Evolutionary conservation across 2,329 filamentous ascomycete species (phyloP), one percentile per base, ranked within the genome.

Genomic region (Aureobasidium musti): DNA sequence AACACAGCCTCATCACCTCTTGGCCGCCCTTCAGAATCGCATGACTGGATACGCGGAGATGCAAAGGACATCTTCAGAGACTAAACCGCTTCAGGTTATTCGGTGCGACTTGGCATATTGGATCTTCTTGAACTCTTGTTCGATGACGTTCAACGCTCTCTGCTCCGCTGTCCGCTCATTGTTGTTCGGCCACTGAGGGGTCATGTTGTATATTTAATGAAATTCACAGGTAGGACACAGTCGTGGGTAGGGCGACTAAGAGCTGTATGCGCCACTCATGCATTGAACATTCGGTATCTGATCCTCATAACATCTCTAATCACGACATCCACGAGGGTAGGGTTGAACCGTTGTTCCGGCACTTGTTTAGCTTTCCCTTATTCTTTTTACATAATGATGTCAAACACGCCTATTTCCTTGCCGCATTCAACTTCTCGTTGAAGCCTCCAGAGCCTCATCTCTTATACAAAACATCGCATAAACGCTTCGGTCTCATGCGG

Each of bases 351-450:
- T 54, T 53, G 19, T 54, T 37, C 49, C 49, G 49, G 37, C 49
- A 35, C 28, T 45, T 54, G 45, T 52, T 39, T 52, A 61, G 43
- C 13, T 30, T 50, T 52, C 49, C 45, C 14, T 23, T 64, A 14
- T 45, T 57, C 19, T n/a, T 39, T 65, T 65, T 65, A 65, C 63
- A 53, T 65, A 65, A 65, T 65, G 63, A 65, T 65, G 63, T 65
- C 63, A 65, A 65, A 50, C 57, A 56, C 63, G 53, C 41, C 63
- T 65, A 37, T 57, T 45, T 37, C 28, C 23, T 64, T 45, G 61
- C 61, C 61, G 61, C 61, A 45, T 45, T 39, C 61, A 64, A 47
- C 49, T 64, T 64, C 61, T 64, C 21, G 23, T 53, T 64, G 26
- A 45, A 35, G 23, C 21, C 43, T 4, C 21, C 3, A 41, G 33